Base-by-base conservation (phyloP, 2,329 filamentous ascomycete species). In the Seiridium cupressi region DNA sequence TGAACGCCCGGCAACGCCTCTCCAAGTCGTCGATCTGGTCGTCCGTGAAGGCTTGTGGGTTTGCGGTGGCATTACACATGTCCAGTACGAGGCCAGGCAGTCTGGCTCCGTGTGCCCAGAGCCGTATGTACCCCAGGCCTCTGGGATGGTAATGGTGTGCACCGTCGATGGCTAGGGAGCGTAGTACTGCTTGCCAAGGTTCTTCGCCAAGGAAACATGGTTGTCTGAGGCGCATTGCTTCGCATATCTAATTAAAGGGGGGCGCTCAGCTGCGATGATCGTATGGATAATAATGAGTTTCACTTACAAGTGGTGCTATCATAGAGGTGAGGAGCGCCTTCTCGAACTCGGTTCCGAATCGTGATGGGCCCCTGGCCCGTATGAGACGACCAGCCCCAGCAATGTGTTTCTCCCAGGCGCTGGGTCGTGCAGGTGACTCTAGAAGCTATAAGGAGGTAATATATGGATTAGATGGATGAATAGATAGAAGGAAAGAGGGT, bases 201-300 rank as follows among this genome's bases (percentile, higher is more conserved):
- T 44, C 55, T 34, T 63, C 63, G 32, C 63, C 62, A n/a, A 65
- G 55, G 53, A 58, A 65, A 46, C 60, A 65, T n/a, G 63, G 48
- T 18, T 63, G 57, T 35, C 40, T 42, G 6, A 51, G 26, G 8
- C 60, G 56, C 8, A 58, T 46, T 31, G 42, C 48, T 35, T 61
- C 60, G 47, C 42, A 63, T 4, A 61, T 49, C 57, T 58, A 51
- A 51, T 57, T 44, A 7, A 46, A 5, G 34, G 13, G 7, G 34
- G 10, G n/a, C 18, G 18, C 18, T 26, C 18, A 26, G 18, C 18
- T 51, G 32, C 4, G 4, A 38, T 44, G 46, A 11, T 11, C 32
- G 32, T 31, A 3, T 31, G 35, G 7, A 13, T 35, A 38, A 40
- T 9, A 9, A 6, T 3, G 36, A 5, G 10, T 7, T 4, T 31